Evolutionary conservation across 2,329 filamentous ascomycete genomes (phyloP), one percentile per base, ranked within the genome.

Genomic region (Rhynchosporium agropyri): DNA sequence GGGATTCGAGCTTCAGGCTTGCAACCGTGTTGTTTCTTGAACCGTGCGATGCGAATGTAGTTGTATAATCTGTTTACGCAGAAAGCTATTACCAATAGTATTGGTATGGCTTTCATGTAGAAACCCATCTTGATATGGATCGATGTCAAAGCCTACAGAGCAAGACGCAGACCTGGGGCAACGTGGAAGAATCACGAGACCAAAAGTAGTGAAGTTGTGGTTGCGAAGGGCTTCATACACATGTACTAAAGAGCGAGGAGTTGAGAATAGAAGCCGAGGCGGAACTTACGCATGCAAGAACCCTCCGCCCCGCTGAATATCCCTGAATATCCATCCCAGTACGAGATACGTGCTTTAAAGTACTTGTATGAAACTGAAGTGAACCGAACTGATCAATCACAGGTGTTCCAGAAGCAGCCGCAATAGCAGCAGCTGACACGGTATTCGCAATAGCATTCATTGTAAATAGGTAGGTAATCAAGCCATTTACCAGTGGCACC

Each of bases 1-100:
- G 69, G 71, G 4, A 73, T 26, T 43, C 31, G 58, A 28, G 20
- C 31, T 13, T 64, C 67, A 15, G 72, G 67, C 60, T 74, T 63
- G 63, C 73, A 75, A 31, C 72, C 70, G 59, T 71, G 66, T 43
- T 66, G 61, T 53, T 61, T 68, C 58, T 69, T 69, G 61, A 73
- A 71, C 15, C 64, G 61, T 3, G 60, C 49, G 10, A 60, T 42
- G 9, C 58, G 58, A 33, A 71, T 64, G n/a, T 63, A 65, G 40
- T 53, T 61, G 12, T 53, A 31, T 3, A 67, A 38, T 26, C 48
- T 51, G 43, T 45, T 55, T 29, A 62, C 51, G 15, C 67, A 13
- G 13, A 68, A 63, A 12, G 61, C n/a, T 4, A 64, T 7, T 1
- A 54, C 50, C 15, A 66, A 28, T 28, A 63, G 43, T n/a, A 64